Evolutionary conservation across 345 rosid species (phyloP).

Genomic region (Cardamine resedifolia): DNA sequence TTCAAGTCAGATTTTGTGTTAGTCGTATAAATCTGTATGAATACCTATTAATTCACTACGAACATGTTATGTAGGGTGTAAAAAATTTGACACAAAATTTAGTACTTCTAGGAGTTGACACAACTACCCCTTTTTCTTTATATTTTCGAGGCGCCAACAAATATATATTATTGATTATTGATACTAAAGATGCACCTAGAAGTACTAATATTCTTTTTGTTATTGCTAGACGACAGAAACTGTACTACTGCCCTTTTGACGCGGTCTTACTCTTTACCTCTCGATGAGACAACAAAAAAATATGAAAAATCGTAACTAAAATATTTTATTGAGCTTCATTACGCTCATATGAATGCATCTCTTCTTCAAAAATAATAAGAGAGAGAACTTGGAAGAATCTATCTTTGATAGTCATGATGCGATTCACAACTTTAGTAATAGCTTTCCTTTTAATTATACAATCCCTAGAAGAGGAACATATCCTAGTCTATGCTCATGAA

Average conservation of each 20-base stretch:
- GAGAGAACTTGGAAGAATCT: slow-evolving; percentile 5
- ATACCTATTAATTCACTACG: too few species aligned
- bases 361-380: not conserved
- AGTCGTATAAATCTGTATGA: too few species aligned
- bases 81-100: too few species aligned
- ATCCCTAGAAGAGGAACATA: slow-evolving; percentile 24
- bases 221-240: slow-evolving; percentile 27
- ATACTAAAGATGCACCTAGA: slow-evolving; percentile 30
- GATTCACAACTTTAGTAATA: slow-evolving; percentile 8
- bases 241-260: slow-evolving; percentile 31
- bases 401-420: not conserved
- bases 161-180: slow-evolving; percentile 5
- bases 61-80: too few species aligned
- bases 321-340: slow-evolving; percentile 1
- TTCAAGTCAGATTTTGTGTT: too few species aligned
- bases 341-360: not conserved
- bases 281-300: slow-evolving; percentile 1
- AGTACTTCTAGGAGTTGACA: not conserved
- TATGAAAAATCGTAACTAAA: not conserved
- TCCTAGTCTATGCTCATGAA: slow-evolving; percentile 27
- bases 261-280: slow-evolving; percentile 22
- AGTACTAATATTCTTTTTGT: slow-evolving; percentile 24
- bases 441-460: slow-evolving; percentile 20
- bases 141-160: not conserved
- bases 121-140: not conserved